These are phyloP conservation scores for Nakazawaea peltata DNA, from an alignment of 805 yeast species.

Conservation along the genomic window DNA sequence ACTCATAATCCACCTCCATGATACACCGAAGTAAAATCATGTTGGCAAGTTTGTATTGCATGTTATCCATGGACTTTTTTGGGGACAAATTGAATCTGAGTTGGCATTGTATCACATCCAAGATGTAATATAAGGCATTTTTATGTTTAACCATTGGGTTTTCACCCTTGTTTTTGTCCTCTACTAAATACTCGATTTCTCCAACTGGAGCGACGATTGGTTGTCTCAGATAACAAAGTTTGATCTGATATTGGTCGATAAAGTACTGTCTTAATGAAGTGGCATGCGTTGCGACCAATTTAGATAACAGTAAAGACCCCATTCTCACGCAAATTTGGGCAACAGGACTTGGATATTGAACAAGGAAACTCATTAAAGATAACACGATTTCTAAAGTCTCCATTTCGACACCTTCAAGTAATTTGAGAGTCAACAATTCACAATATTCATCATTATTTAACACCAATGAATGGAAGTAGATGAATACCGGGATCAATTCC, in stretches of 20 bases:
- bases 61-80: constrained; percentile 25
- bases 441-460: constrained; percentile 2
- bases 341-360: constrained; percentile 20
- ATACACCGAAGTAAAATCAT: constrained; percentile 21
- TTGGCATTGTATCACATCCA: constrained; percentile 23
- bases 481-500: constrained; percentile 6
- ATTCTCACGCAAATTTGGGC: too few relatives aligned
- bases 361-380: constrained; percentile 26
- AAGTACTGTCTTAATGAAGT: constrained; percentile 14
- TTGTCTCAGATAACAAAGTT: constrained; percentile 29
- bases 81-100: constrained; percentile 29
- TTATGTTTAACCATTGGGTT: constrained; percentile 15
- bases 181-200: constrained; percentile 12
- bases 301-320: constrained; percentile 20
- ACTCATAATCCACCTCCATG: constrained; percentile 1
- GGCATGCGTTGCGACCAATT: constrained; percentile 14
- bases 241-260: constrained; percentile 30
- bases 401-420: constrained; percentile 4
- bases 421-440: not conserved
- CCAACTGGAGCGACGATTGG: constrained; percentile 24
- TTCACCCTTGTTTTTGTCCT: not conserved
- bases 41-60: constrained; percentile 21
- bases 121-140: constrained; percentile 24
- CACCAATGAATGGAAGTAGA: constrained; percentile 5
- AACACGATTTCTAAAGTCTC: constrained; percentile 26